These are phyloP conservation scores for Yarrowia sp. DNA, from an alignment of 805 yeast species.

Conservation along the genomic window DNA sequence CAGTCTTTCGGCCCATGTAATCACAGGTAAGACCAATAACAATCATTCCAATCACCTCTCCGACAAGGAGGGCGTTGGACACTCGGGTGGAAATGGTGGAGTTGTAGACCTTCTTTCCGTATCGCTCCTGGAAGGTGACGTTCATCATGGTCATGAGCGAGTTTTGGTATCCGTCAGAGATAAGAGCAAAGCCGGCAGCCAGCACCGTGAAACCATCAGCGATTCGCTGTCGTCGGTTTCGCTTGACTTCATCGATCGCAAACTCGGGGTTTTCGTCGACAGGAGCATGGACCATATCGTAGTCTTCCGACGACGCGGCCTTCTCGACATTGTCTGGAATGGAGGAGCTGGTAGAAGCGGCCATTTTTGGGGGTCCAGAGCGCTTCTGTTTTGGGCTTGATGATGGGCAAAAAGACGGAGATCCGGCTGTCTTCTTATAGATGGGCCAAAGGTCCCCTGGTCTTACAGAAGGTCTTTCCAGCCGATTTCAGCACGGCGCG, in stretches of 20 bases:
- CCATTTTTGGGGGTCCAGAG: neutral
- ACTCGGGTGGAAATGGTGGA: slow-evolving; percentile 57
- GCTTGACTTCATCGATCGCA: neutral
- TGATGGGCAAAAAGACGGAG: neutral
- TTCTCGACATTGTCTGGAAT: slow-evolving; percentile 22
- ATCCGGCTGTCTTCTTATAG: neutral
- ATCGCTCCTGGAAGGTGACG: slow-evolving; percentile 49
- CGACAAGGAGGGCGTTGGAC: slow-evolving; percentile 64
- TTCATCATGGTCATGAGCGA: slow-evolving; percentile 70
- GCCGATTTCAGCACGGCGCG: slow-evolving; percentile 9
- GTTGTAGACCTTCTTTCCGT: slow-evolving; percentile 43
- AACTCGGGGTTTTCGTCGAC: slow-evolving; percentile 14
- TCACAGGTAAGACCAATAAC: slow-evolving; percentile 61
- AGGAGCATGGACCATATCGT: slow-evolving; percentile 9
- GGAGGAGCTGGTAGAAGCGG: slow-evolving; percentile 13
- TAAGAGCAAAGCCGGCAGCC: slow-evolving; percentile 70
- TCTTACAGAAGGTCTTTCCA: neutral
- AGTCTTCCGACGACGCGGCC: neutral
- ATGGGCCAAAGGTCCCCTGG: neutral
- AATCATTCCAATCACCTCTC: slow-evolving; percentile 71
- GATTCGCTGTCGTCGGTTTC: slow-evolving; percentile 15
- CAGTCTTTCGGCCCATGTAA: slow-evolving; percentile 61
- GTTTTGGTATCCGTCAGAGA: slow-evolving; percentile 76
- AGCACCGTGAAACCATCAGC: slow-evolving; percentile 43
- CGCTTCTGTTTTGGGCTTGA: neutral